A percentile compares a stretch with the other conserved stretches of the same genome.
phyloP scores from a whole-genome alignment of 2,329 filamentous ascomycete species.

The Pseudocercospora fuligena region DNA sequence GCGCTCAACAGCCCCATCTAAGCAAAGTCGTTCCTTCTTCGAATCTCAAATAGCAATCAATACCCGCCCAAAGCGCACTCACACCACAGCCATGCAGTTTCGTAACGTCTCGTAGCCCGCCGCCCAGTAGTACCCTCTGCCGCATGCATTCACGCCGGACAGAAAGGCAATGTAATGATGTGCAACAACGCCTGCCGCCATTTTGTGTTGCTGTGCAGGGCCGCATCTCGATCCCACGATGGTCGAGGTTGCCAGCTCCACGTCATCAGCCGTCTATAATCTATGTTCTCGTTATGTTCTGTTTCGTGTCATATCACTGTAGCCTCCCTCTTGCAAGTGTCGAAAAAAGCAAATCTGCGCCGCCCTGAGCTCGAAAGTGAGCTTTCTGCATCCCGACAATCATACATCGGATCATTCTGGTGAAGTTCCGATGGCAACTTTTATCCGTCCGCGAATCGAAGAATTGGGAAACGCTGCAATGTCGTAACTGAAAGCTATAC shows the following conservation, averaged over 20 bases:
- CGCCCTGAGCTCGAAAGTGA: neutral
- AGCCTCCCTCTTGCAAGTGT: conserved; percentile 15
- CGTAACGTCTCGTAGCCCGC: conserved; percentile 19
- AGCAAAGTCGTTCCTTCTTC: neutral
- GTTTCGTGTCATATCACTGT: conserved; percentile 26
- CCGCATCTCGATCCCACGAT: conserved; percentile 16
- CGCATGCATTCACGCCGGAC: conserved; percentile 5
- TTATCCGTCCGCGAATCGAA: conserved; percentile 18
- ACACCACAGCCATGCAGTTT: conserved; percentile 11
- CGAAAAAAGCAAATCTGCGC: conserved; percentile 14
- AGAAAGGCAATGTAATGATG: neutral
- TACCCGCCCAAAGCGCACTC: conserved; percentile 1
- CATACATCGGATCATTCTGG: neutral
- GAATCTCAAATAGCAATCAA: neutral
- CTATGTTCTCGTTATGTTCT: conserved; percentile 30
- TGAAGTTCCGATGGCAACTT: conserved; percentile 17
- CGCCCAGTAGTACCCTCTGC: neutral
- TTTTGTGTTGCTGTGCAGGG: conserved; percentile 26
- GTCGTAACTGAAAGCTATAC: conserved; percentile 19
- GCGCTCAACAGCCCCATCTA: conserved; percentile 7
- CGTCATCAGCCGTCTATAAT: conserved; percentile 29
- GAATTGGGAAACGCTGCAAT: conserved; percentile 6
- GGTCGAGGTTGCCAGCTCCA: conserved; percentile 21
- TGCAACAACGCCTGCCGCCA: conserved; percentile 14
- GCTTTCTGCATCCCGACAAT: conserved; percentile 6